Base-by-base conservation (phyloP, 2,329 filamentous ascomycete genomes). In the Pleoardoris graminearum region DNA sequence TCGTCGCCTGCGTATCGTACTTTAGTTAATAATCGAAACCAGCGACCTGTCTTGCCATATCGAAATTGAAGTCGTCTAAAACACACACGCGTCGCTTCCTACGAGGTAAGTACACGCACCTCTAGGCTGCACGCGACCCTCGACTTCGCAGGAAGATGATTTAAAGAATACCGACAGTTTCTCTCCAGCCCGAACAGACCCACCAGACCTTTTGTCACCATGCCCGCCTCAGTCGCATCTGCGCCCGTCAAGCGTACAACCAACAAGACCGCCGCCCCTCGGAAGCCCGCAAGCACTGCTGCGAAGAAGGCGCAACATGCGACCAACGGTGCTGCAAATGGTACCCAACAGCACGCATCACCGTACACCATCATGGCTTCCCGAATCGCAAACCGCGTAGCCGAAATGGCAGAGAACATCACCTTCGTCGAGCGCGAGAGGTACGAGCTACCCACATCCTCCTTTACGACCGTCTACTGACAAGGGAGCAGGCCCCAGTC, bases 361-460 rank as follows among this genome's bases (percentile, higher is more conserved):
- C 76, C 78, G 30, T 80, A 80, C 67, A 75, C 75, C 39, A 79
- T 80, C 65, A 80, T 80, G 78, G 77, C 77, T 7, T 74, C 71
- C 38, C 61, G 78, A 36, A 79, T 80, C 55, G 77, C 77, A 37
- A 80, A 80, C 64, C 71, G 78, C 39, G 77, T 80, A 11, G 78
- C 77, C 5, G 78, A 80, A 60, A 79, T 80, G 77, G 78, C 78
- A 7, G 78, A 80, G 68, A 79, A 78, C 67, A 77, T 79, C 59
- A 80, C 78, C 14, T 79, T 80, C 55, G 75, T 79, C 38, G 77
- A 80, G 65, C 75, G 76, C 23, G 67, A 72, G 46, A 66, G 60
- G 71, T 74, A 66, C 46, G 68, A 59, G 16, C n/a, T n/a, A n/a
- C n/a, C n/a, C 37, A 48, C 32, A 11, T 10, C 11, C 19, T 19